Evolutionary conservation across 768 basidiomycete genomes (phyloP).

Genomic region (Hericium alpestre): DNA sequence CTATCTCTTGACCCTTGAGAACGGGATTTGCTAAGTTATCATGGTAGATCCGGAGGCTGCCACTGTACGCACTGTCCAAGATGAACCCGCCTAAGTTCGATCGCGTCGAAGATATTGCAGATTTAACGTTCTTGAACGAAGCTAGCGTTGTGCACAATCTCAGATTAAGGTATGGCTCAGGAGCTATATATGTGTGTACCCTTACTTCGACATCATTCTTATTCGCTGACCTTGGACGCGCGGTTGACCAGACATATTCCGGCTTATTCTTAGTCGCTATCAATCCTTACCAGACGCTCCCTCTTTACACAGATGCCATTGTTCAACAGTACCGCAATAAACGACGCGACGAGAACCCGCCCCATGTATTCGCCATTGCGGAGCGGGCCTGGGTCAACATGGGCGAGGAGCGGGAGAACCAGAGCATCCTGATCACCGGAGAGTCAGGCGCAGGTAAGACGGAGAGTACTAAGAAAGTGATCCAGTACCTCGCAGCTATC

Average conservation of each 20-base stretch:
- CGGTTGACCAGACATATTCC: constrained; percentile 68
- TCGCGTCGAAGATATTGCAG: constrained; percentile 94
- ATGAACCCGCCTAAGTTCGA: constrained; percentile 99
- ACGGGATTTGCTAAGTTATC: constrained; percentile 18
- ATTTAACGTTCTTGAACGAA: constrained; percentile 95
- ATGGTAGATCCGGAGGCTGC: constrained; percentile 50
- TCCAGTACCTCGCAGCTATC: constrained; percentile 96
- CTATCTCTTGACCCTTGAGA: neutral
- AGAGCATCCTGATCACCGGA: constrained; percentile 98
- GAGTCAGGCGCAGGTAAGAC: constrained; percentile 99
- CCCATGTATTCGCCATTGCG: constrained; percentile 94
- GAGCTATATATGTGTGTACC: constrained; percentile 77
- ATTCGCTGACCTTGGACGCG: neutral
- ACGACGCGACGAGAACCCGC: constrained; percentile 84
- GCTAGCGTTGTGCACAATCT: constrained; percentile 99
- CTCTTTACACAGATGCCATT: constrained; percentile 82
- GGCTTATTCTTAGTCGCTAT: constrained; percentile 97
- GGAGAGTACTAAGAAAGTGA: constrained; percentile 98
- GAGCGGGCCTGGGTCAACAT: constrained; percentile 98
- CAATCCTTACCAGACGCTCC: constrained; percentile 90
- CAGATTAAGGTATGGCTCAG: constrained; percentile 80
- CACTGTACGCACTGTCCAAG: constrained; percentile 76
- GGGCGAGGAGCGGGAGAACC: constrained; percentile 93
- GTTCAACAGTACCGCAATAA: constrained; percentile 85
- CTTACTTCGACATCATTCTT: neutral